Evolutionary conservation across 495 filamentous ascomycete species (phyloP), one percentile per base, ranked within the genome.

Genomic region (Penicillium cinerascens): DNA sequence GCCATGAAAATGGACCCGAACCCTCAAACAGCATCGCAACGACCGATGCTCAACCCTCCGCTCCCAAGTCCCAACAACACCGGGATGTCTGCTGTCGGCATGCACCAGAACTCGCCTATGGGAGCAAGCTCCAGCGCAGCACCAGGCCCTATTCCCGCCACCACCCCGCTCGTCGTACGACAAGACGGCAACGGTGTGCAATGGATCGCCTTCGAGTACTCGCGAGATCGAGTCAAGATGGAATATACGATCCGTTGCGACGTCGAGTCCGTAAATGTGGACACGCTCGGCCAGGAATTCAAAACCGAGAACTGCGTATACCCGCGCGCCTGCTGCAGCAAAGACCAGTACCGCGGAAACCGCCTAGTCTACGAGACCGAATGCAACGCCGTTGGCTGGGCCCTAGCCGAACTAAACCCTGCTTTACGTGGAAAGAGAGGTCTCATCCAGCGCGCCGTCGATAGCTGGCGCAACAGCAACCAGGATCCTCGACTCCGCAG

Each of bases 151-250:
- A 98, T 98, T 65, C 93, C 93, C n/a, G 93, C 93, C 1, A 98
- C 93, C 11, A 97, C 93, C 0, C 93, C 93, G 0, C 75, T 96
- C 4, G 92, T 98, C 6, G 93, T 97, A 35, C 79, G 92, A 53
- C 92, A 97, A 68, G 93, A 97, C 62, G 87, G 88, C 61, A 97
- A 96, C 57, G 93, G 93, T 15, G 93, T 97, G 10, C 93, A 98
- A 65, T 97, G 93, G 93, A 98, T 98, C 56, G 90, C 91, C 3
- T 98, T 98, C 51, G 93, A 98, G 64, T 98, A 98, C 68, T 97
- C 95, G 15, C 84, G 93, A 22, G 93, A 98, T 67, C 80, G 93
- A 25, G 91, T 98, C 56, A 98, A 98, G 82, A 96, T 97, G 91
- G 93, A 96, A 68, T 98, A 98, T 69, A 96, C 91, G 0, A 98